Percentiles rank a stretch among this genome's conserved stretches.
Conservation (phyloP, 1,139 yeast species). For the Yamadazyma atmosphaerica region DNA sequence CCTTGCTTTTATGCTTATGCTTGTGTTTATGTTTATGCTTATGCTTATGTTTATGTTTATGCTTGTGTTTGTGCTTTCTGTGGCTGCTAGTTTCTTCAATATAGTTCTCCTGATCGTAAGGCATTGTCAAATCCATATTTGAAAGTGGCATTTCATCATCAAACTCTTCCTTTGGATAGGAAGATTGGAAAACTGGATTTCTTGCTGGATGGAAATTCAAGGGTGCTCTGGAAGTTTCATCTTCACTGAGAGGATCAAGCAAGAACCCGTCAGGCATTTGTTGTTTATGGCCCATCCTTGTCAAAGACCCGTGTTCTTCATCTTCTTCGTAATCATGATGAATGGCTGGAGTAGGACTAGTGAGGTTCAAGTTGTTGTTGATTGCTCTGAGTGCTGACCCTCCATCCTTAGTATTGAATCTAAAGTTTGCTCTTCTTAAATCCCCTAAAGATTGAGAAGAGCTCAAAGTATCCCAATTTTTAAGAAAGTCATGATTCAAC, state of each 20-base stretch:
- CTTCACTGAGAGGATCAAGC: background rate
- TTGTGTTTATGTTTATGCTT: conserved; percentile 7
- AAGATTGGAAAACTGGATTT: background rate
- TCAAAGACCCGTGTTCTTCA: background rate
- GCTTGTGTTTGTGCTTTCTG: too few relatives aligned
- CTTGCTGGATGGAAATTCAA: background rate
- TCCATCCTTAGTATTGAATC: background rate
- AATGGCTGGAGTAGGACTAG: background rate
- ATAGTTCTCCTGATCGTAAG: background rate
- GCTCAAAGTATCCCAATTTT: background rate
- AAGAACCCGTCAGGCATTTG: background rate
- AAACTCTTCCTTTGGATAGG: background rate
- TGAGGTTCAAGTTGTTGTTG: background rate
- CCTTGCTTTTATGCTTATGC: background rate
- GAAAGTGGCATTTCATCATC: background rate
- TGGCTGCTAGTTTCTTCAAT: background rate
- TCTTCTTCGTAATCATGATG: background rate
- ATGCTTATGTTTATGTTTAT: conserved; percentile 5
- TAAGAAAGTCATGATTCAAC: background rate
- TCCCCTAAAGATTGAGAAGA: background rate
- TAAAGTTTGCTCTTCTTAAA: background rate
- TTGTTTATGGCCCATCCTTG: background rate
- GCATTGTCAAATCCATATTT: background rate
- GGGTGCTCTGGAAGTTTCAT: background rate
- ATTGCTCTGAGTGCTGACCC: background rate